These are phyloP conservation scores for Sporothrix variecibatus DNA, from an alignment of 2,329 filamentous ascomycete species.

Conservation along the genomic window DNA sequence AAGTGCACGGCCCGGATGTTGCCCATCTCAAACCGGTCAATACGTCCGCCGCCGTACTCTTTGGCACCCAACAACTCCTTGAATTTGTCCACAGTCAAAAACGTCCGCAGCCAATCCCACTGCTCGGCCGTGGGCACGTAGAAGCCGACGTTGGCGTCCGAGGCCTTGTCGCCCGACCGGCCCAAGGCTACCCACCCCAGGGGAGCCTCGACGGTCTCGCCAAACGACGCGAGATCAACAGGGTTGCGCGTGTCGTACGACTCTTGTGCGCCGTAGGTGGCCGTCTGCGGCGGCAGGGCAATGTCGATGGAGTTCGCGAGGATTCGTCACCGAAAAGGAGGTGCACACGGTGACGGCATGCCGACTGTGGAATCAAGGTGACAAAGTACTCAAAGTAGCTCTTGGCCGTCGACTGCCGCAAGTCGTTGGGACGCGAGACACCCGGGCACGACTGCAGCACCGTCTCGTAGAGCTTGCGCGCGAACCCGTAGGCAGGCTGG, in stretches of 20 bases:
- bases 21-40: constrained; percentile 51
- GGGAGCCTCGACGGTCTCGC: constrained; percentile 22
- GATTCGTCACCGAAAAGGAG: constrained; percentile 21
- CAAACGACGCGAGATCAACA: constrained; percentile 7
- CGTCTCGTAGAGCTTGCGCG: constrained; percentile 29
- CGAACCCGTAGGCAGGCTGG: constrained; percentile 27
- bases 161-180: constrained; percentile 40
- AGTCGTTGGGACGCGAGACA: constrained; percentile 26
- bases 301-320: not conserved
- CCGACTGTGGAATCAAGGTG: constrained; percentile 25
- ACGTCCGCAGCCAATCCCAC: constrained; percentile 44
- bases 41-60: constrained; percentile 39
- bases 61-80: constrained; percentile 46
- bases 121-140: constrained; percentile 42
- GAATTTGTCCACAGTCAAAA: constrained; percentile 42
- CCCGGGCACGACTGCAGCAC: constrained; percentile 29
- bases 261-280: constrained; percentile 20
- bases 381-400: constrained; percentile 28
- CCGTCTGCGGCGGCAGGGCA: constrained; percentile 17
- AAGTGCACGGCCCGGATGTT: constrained; percentile 36
- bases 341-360: constrained; percentile 25
- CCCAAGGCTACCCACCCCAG: constrained; percentile 23
- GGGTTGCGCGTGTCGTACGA: constrained; percentile 23
- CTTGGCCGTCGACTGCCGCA: constrained; percentile 28
- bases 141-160: constrained; percentile 41